Conservation (phyloP, 169 alveolate genomes). For the Plasmodium malariae region DNA sequence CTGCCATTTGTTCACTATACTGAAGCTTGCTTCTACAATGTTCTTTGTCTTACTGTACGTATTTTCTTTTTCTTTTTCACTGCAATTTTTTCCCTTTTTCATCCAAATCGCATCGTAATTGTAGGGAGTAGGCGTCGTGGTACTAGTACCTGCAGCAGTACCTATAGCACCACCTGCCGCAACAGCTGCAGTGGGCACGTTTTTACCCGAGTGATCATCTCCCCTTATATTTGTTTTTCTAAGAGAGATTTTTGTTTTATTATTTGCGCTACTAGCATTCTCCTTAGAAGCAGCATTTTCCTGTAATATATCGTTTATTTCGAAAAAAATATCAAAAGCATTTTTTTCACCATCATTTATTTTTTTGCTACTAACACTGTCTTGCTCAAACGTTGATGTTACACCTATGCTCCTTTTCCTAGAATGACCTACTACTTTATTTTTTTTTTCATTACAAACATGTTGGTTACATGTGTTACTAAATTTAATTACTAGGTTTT, state of each 20-base stretch:
- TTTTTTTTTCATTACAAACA: constrained; percentile 12
- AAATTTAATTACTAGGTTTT: constrained; percentile 29
- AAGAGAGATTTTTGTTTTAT: background rate
- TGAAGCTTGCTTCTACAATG: constrained; percentile 50
- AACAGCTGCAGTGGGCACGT: too few species aligned
- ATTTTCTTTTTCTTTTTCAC: background rate
- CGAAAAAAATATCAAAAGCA: background rate
- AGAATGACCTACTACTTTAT: background rate
- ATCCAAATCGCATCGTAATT: background rate
- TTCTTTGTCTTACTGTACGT: constrained; percentile 1
- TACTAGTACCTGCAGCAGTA: too few species aligned
- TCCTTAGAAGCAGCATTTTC: background rate
- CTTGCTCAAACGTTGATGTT: background rate
- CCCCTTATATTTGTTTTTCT: too few species aligned
- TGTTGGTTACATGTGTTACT: background rate
- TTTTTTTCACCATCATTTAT: constrained; percentile 8
- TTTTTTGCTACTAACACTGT: background rate
- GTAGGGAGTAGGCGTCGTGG: too few species aligned
- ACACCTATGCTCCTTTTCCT: background rate
- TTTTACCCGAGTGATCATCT: too few species aligned
- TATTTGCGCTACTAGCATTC: background rate
- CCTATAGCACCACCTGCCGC: too few species aligned
- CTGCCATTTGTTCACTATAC: constrained; percentile 36
- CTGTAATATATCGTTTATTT: background rate
- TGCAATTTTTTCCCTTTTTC: background rate